These are phyloP conservation scores for Melastoma candidum DNA, from an alignment of 441 rosid species.

Conservation along the genomic window DNA sequence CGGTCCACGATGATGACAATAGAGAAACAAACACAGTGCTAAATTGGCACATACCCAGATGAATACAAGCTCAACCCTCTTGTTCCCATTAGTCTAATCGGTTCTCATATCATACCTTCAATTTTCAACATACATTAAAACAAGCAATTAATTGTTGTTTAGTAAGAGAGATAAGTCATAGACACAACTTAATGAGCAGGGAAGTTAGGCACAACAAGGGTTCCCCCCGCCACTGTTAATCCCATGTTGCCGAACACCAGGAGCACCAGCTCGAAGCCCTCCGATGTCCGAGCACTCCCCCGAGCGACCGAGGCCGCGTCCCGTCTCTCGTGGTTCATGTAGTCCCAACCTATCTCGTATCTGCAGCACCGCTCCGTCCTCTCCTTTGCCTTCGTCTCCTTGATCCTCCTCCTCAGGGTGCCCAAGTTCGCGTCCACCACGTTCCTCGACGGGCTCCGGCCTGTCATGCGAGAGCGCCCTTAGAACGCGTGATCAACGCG, in stretches of 20 bases:
- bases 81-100: too few species aligned
- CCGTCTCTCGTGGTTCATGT: slow-evolving; percentile 13
- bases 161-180: too few species aligned
- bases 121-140: too few species aligned
- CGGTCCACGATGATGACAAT: too few species aligned
- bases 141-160: too few species aligned
- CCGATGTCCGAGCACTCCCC: slow-evolving; percentile 8
- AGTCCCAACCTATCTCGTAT: slow-evolving; percentile 35
- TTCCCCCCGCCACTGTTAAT: slow-evolving; percentile 20
- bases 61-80: too few species aligned
- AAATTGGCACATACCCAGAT: too few species aligned
- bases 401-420: slow-evolving; percentile 30
- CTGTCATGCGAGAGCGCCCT: slow-evolving; percentile 14
- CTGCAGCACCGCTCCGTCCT: slow-evolving; percentile 35
- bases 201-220: slow-evolving; percentile 27
- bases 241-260: slow-evolving; percentile 23
- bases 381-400: slow-evolving; percentile 29
- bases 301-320: slow-evolving; percentile 8
- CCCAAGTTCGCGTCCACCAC: slow-evolving; percentile 30
- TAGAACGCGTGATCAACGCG: too few species aligned
- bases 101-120: too few species aligned
- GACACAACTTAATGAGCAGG: slow-evolving; percentile 19
- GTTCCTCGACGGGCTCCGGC: slow-evolving; percentile 13
- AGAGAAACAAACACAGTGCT: too few species aligned
- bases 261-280: slow-evolving; percentile 17